phyloP scores from a whole-genome alignment of 495 filamentous ascomycete species.

The Aspergillus bertholletiae region DNA sequence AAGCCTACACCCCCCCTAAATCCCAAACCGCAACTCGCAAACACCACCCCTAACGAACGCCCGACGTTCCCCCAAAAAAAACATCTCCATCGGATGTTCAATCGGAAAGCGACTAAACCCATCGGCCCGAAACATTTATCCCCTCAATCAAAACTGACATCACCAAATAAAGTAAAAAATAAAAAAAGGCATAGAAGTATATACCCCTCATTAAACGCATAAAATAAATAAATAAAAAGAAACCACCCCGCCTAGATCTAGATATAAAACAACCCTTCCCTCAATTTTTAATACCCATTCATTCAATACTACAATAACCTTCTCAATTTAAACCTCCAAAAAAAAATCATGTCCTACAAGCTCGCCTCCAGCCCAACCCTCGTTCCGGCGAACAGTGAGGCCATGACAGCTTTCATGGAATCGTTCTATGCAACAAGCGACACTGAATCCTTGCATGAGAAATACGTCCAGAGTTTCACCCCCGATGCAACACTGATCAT shows the following conservation, averaged over 20 bases:
- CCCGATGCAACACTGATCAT: conserved; percentile 54
- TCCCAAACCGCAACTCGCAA: no score
- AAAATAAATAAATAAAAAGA: not conserved
- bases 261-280: no score
- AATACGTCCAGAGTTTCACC: conserved; percentile 54
- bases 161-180: not conserved
- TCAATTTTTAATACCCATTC: no score
- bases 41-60: no score
- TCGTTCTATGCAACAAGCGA: conserved; percentile 58
- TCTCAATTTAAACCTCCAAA: no score
- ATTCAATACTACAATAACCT: no score
- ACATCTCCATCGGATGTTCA: not conserved
- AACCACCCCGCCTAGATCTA: not conserved
- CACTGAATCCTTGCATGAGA: conserved; percentile 51
- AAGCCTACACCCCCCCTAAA: not conserved
- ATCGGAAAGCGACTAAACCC: not conserved
- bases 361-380: conserved; percentile 30
- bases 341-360: conserved; percentile 39
- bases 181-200: not conserved
- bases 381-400: conserved; percentile 26
- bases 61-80: not conserved
- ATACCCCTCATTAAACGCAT: not conserved
- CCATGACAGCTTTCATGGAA: conserved; percentile 48
- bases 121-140: conserved; percentile 5
- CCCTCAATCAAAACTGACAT: not conserved